These are phyloP conservation scores for Dactylonectria estremocensis DNA, from an alignment of 2,329 filamentous ascomycete species.

Conservation along the genomic window DNA sequence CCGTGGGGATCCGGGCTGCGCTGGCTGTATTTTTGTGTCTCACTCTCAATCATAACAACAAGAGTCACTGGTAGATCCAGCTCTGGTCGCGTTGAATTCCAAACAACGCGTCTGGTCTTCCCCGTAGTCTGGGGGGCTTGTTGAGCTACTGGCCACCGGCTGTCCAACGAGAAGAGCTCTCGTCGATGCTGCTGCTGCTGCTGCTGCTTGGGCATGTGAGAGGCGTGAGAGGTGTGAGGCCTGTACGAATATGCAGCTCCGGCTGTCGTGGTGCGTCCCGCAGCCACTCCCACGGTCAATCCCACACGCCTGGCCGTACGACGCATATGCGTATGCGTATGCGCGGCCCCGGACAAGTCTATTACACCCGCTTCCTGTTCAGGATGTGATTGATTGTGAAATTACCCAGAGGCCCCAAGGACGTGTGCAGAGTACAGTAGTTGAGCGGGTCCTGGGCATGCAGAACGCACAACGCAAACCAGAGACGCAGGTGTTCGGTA, in stretches of 20 bases:
- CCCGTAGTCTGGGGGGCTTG: conserved; percentile 27
- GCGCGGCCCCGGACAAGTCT: conserved; percentile 42
- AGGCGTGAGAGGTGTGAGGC: not conserved
- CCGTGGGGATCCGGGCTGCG: conserved; percentile 15
- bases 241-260: conserved; percentile 23
- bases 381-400: conserved; percentile 8
- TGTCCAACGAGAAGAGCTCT: conserved; percentile 21
- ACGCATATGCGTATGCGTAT: conserved; percentile 39
- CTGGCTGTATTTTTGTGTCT: conserved; percentile 37
- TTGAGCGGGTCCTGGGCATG: not conserved
- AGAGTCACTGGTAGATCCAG: conserved; percentile 32
- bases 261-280: conserved; percentile 34
- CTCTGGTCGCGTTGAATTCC: conserved; percentile 38
- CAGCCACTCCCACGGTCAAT: conserved; percentile 34
- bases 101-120: conserved; percentile 31
- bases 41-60: conserved; percentile 47
- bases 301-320: conserved; percentile 38
- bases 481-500: conserved; percentile 17
- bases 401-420: conserved; percentile 23
- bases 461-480: conserved; percentile 23
- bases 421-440: conserved; percentile 11
- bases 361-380: conserved; percentile 27
- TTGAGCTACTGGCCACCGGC: conserved; percentile 23
- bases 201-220: not conserved
- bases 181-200: conserved; percentile 13